phyloP scores from a whole-genome alignment of 495 filamentous ascomycete genomes.

The Penicillium silybi region DNA sequence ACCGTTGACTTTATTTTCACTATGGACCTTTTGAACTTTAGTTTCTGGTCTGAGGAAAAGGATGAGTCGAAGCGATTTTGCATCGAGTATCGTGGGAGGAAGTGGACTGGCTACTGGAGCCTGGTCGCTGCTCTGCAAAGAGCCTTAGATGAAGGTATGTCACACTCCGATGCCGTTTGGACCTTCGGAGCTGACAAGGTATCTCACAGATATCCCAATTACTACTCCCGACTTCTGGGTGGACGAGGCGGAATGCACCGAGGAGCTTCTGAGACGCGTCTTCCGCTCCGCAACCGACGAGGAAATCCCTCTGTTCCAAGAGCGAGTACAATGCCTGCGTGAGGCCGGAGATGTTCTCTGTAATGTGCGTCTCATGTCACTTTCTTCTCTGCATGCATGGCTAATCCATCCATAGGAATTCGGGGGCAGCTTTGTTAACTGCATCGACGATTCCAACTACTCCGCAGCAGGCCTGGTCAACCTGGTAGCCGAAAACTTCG shows the following conservation, averaged over 20 bases:
- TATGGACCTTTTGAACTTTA: conserved; percentile 96
- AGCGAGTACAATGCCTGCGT: conserved; percentile 73
- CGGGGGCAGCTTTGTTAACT: conserved; percentile 66
- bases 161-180: not conserved
- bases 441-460: conserved; percentile 67
- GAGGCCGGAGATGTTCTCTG: conserved; percentile 83
- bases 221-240: conserved; percentile 86
- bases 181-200: not conserved
- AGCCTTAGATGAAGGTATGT: conserved; percentile 80
- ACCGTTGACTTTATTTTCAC: conserved; percentile 91
- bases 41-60: conserved; percentile 77
- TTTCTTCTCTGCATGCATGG: not conserved
- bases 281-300: conserved; percentile 86
- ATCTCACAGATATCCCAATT: conserved; percentile 70
- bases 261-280: conserved; percentile 67
- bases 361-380: conserved; percentile 54
- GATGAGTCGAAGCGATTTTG: conserved; percentile 65
- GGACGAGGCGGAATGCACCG: conserved; percentile 69
- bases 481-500: conserved; percentile 70
- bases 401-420: conserved; percentile 57
- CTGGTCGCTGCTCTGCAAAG: conserved; percentile 81
- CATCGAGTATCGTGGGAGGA: conserved; percentile 72
- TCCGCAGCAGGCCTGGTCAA: conserved; percentile 86
- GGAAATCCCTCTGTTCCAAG: conserved; percentile 77
- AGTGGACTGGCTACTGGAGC: conserved; percentile 95